These are phyloP conservation scores for Scheffersomyces illinoinensis DNA, from an alignment of 1,139 yeast species.

Conservation along the genomic window DNA sequence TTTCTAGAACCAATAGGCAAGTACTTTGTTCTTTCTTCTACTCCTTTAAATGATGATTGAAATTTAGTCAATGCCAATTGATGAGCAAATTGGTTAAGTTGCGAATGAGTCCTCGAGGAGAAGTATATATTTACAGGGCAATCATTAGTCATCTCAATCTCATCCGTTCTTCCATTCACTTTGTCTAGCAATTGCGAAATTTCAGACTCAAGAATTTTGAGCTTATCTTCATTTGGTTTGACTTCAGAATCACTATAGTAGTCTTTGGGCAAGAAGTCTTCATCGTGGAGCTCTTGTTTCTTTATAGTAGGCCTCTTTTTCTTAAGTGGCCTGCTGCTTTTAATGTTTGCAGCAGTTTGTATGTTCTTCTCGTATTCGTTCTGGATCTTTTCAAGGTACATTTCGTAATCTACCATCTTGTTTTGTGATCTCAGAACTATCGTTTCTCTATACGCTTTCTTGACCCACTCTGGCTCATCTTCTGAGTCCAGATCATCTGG, in stretches of 20 bases:
- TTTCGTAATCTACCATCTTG: slow-evolving; percentile 41
- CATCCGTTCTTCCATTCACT: slow-evolving; percentile 25
- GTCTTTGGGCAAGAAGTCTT: slow-evolving; percentile 42
- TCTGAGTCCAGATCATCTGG: slow-evolving; percentile 30
- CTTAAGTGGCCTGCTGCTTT: slow-evolving; percentile 1
- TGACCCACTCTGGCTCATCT: slow-evolving; percentile 66
- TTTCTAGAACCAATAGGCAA: slow-evolving; percentile 80
- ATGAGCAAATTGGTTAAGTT: slow-evolving; percentile 74
- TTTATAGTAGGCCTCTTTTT: slow-evolving; percentile 1
- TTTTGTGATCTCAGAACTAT: slow-evolving; percentile 29
- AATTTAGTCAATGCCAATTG: slow-evolving; percentile 67
- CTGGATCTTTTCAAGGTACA: slow-evolving; percentile 30
- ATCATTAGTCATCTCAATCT: slow-evolving; percentile 20
- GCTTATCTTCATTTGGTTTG: slow-evolving; percentile 15
- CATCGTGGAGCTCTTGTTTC: slow-evolving; percentile 13
- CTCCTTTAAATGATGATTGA: slow-evolving; percentile 56
- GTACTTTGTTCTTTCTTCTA: slow-evolving; percentile 50
- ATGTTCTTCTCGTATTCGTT: slow-evolving; percentile 14
- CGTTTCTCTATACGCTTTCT: slow-evolving; percentile 38
- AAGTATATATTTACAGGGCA: slow-evolving; percentile 56
- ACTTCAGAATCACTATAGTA: slow-evolving; percentile 35
- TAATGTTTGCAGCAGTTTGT: slow-evolving; percentile 11
- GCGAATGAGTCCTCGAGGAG: slow-evolving; percentile 91
- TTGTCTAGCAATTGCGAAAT: slow-evolving; percentile 43
- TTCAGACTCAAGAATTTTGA: slow-evolving; percentile 35